These are phyloP conservation scores for Metschnikowia dekortorum DNA, from an alignment of 805 yeast species.

Conservation along the genomic window DNA sequence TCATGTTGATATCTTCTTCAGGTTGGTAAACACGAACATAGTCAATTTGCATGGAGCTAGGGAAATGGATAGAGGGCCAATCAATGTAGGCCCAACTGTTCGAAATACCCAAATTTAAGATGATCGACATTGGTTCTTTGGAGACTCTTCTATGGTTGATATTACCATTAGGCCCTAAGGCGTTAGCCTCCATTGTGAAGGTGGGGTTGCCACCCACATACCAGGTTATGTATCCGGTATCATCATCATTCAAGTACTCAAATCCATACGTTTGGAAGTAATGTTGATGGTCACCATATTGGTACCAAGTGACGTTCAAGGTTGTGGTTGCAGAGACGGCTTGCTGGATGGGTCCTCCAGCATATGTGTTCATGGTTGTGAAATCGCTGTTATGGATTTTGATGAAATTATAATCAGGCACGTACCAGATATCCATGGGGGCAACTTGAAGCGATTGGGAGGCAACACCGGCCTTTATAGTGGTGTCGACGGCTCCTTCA, in stretches of 20 bases:
- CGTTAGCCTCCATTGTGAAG: slow-evolving; percentile 63
- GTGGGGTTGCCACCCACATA: slow-evolving; percentile 49
- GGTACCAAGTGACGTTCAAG: slow-evolving; percentile 35
- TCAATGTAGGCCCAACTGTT: slow-evolving; percentile 92
- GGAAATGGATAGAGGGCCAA: slow-evolving; percentile 79
- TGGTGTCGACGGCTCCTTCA: slow-evolving; percentile 20
- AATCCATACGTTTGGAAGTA: slow-evolving; percentile 32
- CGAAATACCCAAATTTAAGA: slow-evolving; percentile 86
- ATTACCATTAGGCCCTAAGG: slow-evolving; percentile 89
- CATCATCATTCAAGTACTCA: slow-evolving; percentile 29
- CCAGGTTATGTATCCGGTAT: slow-evolving; percentile 33
- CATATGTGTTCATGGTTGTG: slow-evolving; percentile 34
- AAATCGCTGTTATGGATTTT: slow-evolving; percentile 22
- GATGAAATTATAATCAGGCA: slow-evolving; percentile 36
- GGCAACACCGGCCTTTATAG: slow-evolving; percentile 18
- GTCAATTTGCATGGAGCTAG: slow-evolving; percentile 71
- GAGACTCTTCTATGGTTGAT: slow-evolving; percentile 76
- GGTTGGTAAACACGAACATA: slow-evolving; percentile 94
- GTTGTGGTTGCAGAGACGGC: slow-evolving; percentile 36
- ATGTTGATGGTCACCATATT: slow-evolving; percentile 15
- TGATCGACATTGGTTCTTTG: slow-evolving; percentile 89
- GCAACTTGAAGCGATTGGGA: slow-evolving; percentile 42
- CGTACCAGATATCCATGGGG: slow-evolving; percentile 42
- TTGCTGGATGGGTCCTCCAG: slow-evolving; percentile 38
- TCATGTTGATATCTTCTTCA: slow-evolving; percentile 47